phyloP scores from a whole-genome alignment of 371 early-diverging fungal genomes.

The Mucor circinelloides region DNA sequence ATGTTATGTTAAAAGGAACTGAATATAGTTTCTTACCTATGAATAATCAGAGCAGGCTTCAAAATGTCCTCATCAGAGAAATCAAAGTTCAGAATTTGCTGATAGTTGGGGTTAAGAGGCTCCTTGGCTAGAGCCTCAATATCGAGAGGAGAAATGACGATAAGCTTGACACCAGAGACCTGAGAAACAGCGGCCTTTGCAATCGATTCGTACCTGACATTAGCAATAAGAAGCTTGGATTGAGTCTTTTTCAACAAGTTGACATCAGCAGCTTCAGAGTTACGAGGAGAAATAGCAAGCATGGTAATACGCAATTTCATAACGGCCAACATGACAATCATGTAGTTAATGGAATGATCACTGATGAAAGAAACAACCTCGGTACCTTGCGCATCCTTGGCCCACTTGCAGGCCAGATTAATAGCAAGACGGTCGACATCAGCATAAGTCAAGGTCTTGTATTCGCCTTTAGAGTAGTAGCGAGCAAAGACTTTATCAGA shows the following conservation, averaged over 20 bases:
- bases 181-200: constrained; percentile 8
- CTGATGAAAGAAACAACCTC: constrained; percentile 22
- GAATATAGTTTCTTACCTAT: constrained; percentile 11
- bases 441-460: constrained; percentile 28
- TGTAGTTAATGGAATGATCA: constrained; percentile 26
- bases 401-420: constrained; percentile 32
- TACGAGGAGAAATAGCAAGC: constrained; percentile 36
- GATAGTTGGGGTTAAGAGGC: constrained; percentile 13
- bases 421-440: constrained; percentile 32
- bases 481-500: constrained; percentile 4
- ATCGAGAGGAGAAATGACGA: constrained; percentile 4
- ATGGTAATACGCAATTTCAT: constrained; percentile 24
- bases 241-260: constrained; percentile 28
- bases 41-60: constrained; percentile 21
- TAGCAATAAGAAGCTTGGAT: constrained; percentile 17
- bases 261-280: constrained; percentile 30
- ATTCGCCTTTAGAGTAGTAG: neutral
- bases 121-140: constrained; percentile 11
- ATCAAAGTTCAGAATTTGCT: neutral
- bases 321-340: constrained; percentile 29
- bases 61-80: constrained; percentile 18
- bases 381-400: neutral
- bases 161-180: constrained; percentile 1
- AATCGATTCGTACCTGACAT: constrained; percentile 17
- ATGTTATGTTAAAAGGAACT: neutral